A percentile compares a stretch with the other conserved stretches of the same genome.
Evolutionary conservation across 331 rosid genomes (phyloP).

Genomic region (Prunus yedoensis): DNA sequence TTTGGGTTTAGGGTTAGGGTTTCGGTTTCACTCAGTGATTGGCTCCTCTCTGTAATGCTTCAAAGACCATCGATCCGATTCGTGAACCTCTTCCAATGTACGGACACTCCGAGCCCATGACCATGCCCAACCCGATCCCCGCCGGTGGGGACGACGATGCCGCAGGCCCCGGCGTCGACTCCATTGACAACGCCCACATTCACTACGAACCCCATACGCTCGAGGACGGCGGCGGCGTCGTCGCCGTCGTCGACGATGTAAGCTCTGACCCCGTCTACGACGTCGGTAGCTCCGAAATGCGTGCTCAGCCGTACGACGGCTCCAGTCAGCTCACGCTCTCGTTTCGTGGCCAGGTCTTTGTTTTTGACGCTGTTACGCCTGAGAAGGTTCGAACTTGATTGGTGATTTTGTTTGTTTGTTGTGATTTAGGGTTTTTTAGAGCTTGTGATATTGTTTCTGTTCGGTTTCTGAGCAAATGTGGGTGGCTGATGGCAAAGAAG

Average conservation of each 20-base stretch:
- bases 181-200: slow-evolving; percentile 54
- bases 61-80: slow-evolving; percentile 28
- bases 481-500: not conserved
- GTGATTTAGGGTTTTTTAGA: slow-evolving; percentile 30
- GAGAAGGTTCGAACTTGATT: slow-evolving; percentile 50
- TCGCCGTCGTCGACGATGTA: slow-evolving; percentile 46
- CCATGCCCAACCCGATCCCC: slow-evolving; percentile 53
- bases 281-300: slow-evolving; percentile 41
- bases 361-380: slow-evolving; percentile 81
- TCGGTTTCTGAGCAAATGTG: slow-evolving; percentile 2
- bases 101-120: slow-evolving; percentile 50
- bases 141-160: slow-evolving; percentile 41
- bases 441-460: not conserved
- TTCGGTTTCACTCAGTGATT: not conserved
- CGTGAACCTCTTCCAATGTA: slow-evolving; percentile 46
- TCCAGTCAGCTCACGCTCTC: slow-evolving; percentile 87
- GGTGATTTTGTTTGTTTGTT: not conserved
- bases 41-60: slow-evolving; percentile 42
- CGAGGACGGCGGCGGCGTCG: slow-evolving; percentile 55
- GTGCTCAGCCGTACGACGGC: slow-evolving; percentile 46
- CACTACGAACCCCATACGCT: slow-evolving; percentile 54
- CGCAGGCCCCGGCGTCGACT: slow-evolving; percentile 29
- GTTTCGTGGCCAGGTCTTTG: slow-evolving; percentile 89
- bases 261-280: slow-evolving; percentile 44
- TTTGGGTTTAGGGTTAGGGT: slow-evolving; percentile 19